phyloP scores from a whole-genome alignment of 2,329 filamentous ascomycete genomes.

The Sclerotinia borealis region DNA sequence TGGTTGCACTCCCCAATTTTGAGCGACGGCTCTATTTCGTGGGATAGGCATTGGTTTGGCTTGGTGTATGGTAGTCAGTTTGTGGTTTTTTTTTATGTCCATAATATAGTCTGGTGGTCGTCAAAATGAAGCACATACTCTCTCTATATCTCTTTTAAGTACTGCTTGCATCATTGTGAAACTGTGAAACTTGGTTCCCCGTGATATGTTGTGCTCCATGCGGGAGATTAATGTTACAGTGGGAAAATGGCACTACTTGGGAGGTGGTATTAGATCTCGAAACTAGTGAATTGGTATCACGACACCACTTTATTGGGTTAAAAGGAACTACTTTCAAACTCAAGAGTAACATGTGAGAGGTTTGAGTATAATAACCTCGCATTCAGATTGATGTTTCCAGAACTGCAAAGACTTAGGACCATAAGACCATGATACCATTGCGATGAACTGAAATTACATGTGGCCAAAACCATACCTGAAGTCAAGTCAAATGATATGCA shows the following conservation, averaged over 20 bases:
- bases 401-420: not conserved
- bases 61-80: not conserved
- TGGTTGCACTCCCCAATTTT: slow-evolving; percentile 6
- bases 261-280: not conserved
- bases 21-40: slow-evolving; percentile 11
- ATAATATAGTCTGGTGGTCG: not conserved
- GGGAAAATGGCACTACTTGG: not conserved
- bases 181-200: not conserved
- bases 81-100: slow-evolving; percentile 5
- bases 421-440: not conserved
- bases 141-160: not conserved
- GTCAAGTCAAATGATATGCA: not conserved
- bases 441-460: not conserved
- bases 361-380: no score
- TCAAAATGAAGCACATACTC: not conserved
- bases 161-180: not conserved
- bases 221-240: not conserved
- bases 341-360: not conserved
- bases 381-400: not conserved
- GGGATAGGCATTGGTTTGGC: not conserved
- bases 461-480: not conserved
- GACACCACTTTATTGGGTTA: not conserved
- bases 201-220: not conserved
- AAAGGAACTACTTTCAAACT: not conserved
- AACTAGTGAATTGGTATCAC: not conserved